Base-by-base conservation (phyloP, 352 stramenopile genomes). In the Phytopythium boreale region DNA sequence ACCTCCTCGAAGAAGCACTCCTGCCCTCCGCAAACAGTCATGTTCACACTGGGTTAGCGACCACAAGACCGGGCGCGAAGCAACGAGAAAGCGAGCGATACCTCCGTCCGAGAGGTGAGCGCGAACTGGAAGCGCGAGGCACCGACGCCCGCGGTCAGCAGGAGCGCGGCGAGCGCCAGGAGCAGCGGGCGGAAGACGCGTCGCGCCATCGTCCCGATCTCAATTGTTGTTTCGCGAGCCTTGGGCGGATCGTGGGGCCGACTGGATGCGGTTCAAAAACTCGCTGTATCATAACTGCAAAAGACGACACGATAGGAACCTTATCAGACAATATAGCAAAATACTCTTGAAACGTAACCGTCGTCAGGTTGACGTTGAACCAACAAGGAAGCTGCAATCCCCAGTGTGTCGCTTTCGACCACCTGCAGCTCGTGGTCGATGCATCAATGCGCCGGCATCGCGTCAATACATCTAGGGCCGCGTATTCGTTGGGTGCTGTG, bases 1-100 rank as follows among this genome's bases (percentile, higher is more conserved):
- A 88, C 77, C 37, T 84, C 71, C 61, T 88, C 79, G 53, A 77
- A 69, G 27, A 87, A 87, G 49, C 79, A 88, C 73, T 87, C 79
- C 77, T 88, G 41, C 47, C 6, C 34, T 10, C 34, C 5, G 10
- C 34, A 39, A 34, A 34, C 29, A 34, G 29, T 7, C 29, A 34
- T 26, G 27, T 19, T 8, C 17, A 0, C 51, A 10, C 50, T 0
- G n/a, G 8, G 51, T 44, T 19, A 22, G 51, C 51, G 29, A 14
- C 1, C 10, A 10, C 5, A 39, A 39, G 34, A 39, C 5, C 20
- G 19, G 4, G 14, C 3, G 17, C 11, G 26, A 55, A 24, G 4
- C 7, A 5, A 41, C 11, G 3, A 41, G 22, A 7, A 22, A n/a
- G 10, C 17, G 26, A 1, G 44, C 60, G 62, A 20, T 46, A 86